Conservation (phyloP, 257 asterid species). For the Ballota nigra region DNA sequence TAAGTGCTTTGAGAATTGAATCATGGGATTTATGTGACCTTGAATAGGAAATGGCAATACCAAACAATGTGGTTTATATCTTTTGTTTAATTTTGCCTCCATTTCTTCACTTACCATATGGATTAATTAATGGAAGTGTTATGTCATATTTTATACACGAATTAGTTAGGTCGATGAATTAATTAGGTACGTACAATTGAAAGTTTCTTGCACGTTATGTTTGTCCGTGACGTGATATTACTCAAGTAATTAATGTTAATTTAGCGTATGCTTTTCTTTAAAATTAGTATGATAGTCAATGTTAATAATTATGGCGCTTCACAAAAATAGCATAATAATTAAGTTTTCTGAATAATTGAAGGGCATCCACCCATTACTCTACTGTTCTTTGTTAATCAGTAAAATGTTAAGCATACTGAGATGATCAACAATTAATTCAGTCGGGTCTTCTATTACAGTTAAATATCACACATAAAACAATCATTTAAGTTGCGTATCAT, state of each 20-base stretch:
- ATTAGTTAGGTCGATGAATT: neutral
- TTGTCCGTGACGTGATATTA: neutral
- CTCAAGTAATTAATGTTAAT: neutral
- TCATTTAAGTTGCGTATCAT: too few species aligned
- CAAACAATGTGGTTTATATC: slow-evolving; percentile 25
- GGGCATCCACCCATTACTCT: too few species aligned
- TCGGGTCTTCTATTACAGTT: too few species aligned
- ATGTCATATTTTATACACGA: neutral
- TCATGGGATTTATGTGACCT: slow-evolving; percentile 48
- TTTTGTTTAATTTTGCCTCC: slow-evolving; percentile 5
- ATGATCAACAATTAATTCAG: too few species aligned
- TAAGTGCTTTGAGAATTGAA: slow-evolving; percentile 42
- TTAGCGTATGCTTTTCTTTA: neutral
- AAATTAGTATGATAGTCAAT: neutral
- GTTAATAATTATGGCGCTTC: too few species aligned
- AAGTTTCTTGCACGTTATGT: neutral
- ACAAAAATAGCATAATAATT: too few species aligned
- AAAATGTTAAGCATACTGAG: too few species aligned
- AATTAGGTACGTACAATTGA: neutral
- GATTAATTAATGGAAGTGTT: neutral
- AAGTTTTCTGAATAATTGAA: too few species aligned
- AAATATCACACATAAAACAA: too few species aligned
- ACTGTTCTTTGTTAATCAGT: too few species aligned
- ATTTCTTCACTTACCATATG: neutral
- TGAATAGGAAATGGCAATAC: slow-evolving; percentile 38